Percentiles rank a stretch among this genome's conserved stretches.
These are phyloP conservation scores for Ophiostoma sp. DNA, from an alignment of 2,329 filamentous ascomycete species.

Conservation along the genomic window DNA sequence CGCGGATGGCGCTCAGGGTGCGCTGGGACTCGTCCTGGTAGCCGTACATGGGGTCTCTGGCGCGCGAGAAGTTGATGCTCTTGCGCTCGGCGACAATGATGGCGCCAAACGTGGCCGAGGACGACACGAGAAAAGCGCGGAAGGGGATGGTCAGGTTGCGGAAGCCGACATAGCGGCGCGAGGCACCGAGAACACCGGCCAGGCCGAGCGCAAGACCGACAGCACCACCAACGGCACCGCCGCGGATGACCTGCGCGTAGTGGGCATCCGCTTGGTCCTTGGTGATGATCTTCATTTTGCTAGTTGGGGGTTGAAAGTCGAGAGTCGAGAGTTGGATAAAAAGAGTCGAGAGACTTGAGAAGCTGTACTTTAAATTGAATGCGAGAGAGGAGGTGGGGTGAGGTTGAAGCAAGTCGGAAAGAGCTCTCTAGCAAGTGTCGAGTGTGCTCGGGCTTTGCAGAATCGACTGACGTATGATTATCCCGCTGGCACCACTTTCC, in stretches of 20 bases:
- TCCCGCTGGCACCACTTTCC: slow-evolving; percentile 18
- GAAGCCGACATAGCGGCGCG: slow-evolving; percentile 69
- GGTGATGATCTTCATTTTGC: slow-evolving; percentile 86
- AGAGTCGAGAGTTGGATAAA: background rate
- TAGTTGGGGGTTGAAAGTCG: slow-evolving; percentile 6
- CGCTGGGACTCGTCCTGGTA: slow-evolving; percentile 62
- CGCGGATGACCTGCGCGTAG: slow-evolving; percentile 74
- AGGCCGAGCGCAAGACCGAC: slow-evolving; percentile 63
- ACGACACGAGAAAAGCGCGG: slow-evolving; percentile 83
- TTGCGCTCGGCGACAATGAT: slow-evolving; percentile 81
- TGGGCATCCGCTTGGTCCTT: slow-evolving; percentile 87
- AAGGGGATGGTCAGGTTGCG: slow-evolving; percentile 80
- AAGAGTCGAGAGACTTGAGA: background rate
- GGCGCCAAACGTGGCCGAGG: slow-evolving; percentile 73
- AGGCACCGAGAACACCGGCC: slow-evolving; percentile 62
- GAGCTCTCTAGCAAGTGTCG: background rate
- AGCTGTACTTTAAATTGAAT: too few relatives aligned
- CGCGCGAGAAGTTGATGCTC: slow-evolving; percentile 59
- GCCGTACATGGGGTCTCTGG: slow-evolving; percentile 60
- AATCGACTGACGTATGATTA: slow-evolving; percentile 24
- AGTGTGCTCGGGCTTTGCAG: slow-evolving; percentile 20
- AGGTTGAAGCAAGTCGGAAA: background rate
- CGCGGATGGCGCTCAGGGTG: slow-evolving; percentile 49
- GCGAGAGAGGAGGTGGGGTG: background rate
- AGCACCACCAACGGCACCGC: slow-evolving; percentile 68